phyloP scores from a whole-genome alignment of 2,329 filamentous ascomycete species.

The Beauveria australis region DNA sequence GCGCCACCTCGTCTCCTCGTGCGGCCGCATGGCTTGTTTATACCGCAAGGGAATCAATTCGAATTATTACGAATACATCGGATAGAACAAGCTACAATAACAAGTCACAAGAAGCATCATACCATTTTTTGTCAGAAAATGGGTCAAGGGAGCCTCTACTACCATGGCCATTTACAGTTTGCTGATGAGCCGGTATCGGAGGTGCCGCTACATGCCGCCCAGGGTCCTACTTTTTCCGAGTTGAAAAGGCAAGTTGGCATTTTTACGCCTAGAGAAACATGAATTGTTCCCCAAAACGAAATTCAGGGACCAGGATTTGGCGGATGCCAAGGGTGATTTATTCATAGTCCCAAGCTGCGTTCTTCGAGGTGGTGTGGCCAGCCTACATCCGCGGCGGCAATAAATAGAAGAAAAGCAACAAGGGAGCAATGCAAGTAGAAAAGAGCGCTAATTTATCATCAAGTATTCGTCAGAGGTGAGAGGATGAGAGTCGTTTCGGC shows the following conservation, averaged over 20 bases:
- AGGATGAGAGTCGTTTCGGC: constrained; percentile 1
- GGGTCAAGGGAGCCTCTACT: not conserved
- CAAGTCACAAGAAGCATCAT: too few relatives aligned
- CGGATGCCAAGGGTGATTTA: constrained; percentile 9
- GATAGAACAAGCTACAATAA: not conserved
- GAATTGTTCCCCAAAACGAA: not conserved
- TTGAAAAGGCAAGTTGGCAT: not conserved
- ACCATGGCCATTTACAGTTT: not conserved
- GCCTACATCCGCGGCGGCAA: not conserved
- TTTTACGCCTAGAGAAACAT: not conserved
- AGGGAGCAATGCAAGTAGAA: not conserved
- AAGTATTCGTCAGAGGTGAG: constrained; percentile 7
- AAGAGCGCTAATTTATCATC: constrained; percentile 10
- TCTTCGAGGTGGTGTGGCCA: not conserved
- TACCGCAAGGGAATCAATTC: not conserved
- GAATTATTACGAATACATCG: not conserved
- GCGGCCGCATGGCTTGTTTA: not conserved
- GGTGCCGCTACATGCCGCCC: not conserved
- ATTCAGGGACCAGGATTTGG: not conserved
- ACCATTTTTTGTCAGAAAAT: not conserved
- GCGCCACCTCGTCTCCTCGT: not conserved
- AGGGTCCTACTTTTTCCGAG: not conserved
- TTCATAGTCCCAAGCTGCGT: constrained; percentile 4
- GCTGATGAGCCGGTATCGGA: not conserved
- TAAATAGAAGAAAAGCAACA: not conserved